A percentile compares a stretch with the other conserved stretches of the same genome.
phyloP scores from a whole-genome alignment of 1,284 basidiomycete species.

The Naganishia albida region DNA sequence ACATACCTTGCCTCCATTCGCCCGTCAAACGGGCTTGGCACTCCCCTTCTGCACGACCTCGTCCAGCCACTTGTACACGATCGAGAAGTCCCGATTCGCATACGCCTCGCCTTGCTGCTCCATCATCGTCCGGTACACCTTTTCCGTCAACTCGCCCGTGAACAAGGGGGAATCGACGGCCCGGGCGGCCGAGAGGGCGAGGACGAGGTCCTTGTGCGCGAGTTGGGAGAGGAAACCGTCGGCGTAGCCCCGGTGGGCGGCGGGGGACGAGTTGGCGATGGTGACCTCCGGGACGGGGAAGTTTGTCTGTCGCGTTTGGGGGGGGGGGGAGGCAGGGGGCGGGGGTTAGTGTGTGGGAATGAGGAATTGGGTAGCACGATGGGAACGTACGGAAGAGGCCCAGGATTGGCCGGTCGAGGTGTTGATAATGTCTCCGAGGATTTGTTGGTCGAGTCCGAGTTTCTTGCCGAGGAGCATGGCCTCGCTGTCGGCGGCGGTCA shows the following conservation, averaged over 20 bases:
- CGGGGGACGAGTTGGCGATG: slow-evolving; percentile 58
- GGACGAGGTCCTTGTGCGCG: slow-evolving; percentile 85
- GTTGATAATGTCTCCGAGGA: slow-evolving; percentile 78
- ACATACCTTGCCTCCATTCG: not conserved
- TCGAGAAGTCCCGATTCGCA: slow-evolving; percentile 72
- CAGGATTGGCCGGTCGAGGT: slow-evolving; percentile 67
- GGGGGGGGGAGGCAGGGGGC: slow-evolving; percentile 65
- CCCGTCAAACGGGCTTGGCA: not conserved
- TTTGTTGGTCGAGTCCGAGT: slow-evolving; percentile 70
- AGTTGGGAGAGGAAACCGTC: slow-evolving; percentile 76
- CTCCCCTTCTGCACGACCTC: slow-evolving; percentile 26
- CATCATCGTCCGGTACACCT: slow-evolving; percentile 63
- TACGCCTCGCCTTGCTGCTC: slow-evolving; percentile 61
- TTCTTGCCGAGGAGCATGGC: slow-evolving; percentile 80
- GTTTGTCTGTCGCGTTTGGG: slow-evolving; percentile 66
- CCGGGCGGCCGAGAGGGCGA: slow-evolving; percentile 66
- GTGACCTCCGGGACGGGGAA: slow-evolving; percentile 79
- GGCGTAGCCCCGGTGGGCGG: slow-evolving; percentile 75
- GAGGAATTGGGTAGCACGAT: not conserved
- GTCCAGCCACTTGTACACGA: slow-evolving; percentile 67
- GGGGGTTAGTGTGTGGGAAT: not conserved
- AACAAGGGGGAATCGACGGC: slow-evolving; percentile 62
- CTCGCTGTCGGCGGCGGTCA: slow-evolving; percentile 57
- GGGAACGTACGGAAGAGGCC: slow-evolving; percentile 25
- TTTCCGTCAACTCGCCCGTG: slow-evolving; percentile 64